Conservation (phyloP, 805 yeast species). For the fission yeast (Schizosaccharomyces pombe) region ASM294v3 CU329670.1:4503501-4504000, state of each 20-base stretch:
- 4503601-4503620: too few relatives aligned
- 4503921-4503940: neutral
- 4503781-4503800: neutral
- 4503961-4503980: neutral
- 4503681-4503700: neutral
- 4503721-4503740: too few relatives aligned
- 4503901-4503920: neutral
- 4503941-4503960: neutral
- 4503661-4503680: too few relatives aligned
- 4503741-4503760: too few relatives aligned
- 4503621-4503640: too few relatives aligned
- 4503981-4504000: neutral
- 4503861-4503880: neutral
- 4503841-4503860: neutral
- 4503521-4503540: too few relatives aligned
- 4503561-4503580: too few relatives aligned
- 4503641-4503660: too few relatives aligned
- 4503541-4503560: too few relatives aligned
- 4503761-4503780: too few relatives aligned
- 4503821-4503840: slow-evolving; percentile 1
- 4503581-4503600: too few relatives aligned
- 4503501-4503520: too few relatives aligned
- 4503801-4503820: neutral
- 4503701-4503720: neutral
- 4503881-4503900: neutral